Evolutionary conservation across 164 flowering plant species (phyloP).

Genomic region (Dillenia turbinata): DNA sequence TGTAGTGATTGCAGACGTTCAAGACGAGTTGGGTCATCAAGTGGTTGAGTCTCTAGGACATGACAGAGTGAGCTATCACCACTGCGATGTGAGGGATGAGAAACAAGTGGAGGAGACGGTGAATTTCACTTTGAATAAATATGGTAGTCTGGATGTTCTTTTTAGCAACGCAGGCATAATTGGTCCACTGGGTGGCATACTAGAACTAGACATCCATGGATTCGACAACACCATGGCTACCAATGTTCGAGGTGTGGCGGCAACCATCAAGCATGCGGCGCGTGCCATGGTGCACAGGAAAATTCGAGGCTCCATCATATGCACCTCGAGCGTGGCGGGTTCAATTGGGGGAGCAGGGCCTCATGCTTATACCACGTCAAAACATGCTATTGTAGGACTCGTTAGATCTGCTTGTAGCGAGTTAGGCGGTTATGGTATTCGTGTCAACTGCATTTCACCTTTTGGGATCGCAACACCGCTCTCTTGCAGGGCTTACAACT

Average conservation of each 20-base stretch:
- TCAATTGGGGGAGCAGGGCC: slow-evolving; percentile 52
- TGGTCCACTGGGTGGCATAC: slow-evolving; percentile 33
- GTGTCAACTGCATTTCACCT: slow-evolving; percentile 67
- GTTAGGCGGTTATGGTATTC: slow-evolving; percentile 59
- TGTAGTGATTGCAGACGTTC: slow-evolving; percentile 60
- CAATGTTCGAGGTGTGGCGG: slow-evolving; percentile 62
- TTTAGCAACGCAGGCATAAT: slow-evolving; percentile 73
- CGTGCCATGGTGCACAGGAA: slow-evolving; percentile 59
- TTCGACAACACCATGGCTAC: slow-evolving; percentile 48
- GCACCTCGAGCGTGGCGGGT: slow-evolving; percentile 63
- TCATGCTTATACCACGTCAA: slow-evolving; percentile 44
- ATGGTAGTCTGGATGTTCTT: slow-evolving; percentile 48
- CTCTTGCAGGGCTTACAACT: slow-evolving; percentile 26
- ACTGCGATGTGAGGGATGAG: slow-evolving; percentile 71
- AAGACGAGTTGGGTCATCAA: slow-evolving; percentile 50
- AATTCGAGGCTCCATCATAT: slow-evolving; percentile 58
- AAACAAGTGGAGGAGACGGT: slow-evolving; percentile 49
- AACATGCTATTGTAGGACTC: slow-evolving; percentile 57
- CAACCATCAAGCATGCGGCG: slow-evolving; percentile 67
- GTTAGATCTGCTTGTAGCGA: slow-evolving; percentile 45
- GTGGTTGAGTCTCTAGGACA: slow-evolving; percentile 41
- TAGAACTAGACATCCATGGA: slow-evolving; percentile 47
- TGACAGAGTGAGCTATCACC: slow-evolving; percentile 32
- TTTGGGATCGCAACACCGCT: slow-evolving; percentile 61
- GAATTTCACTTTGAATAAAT: slow-evolving; percentile 29